Evolutionary conservation across 768 basidiomycete species (phyloP), one percentile per base, ranked within the genome.

Genomic region (Xerocomellus amylosporus): DNA sequence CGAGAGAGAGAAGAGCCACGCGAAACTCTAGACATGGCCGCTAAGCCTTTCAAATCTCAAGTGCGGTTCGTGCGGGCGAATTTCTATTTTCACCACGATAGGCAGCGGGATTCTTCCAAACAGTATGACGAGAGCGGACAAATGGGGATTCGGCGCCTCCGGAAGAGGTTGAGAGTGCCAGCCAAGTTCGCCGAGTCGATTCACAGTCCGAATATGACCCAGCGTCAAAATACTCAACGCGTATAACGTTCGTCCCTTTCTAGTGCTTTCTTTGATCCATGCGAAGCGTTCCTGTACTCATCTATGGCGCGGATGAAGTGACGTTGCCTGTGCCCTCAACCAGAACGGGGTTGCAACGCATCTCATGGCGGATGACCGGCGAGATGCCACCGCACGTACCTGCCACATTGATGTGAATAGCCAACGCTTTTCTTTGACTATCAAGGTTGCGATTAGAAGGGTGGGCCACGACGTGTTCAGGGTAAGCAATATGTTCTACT

Each of bases 121-220:
- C 40, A 3, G 51, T 53, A 56, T 64, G 56, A 62, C 57, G 64
- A 62, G 52, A 66, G 34, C 13, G 22, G 38, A 55, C 56, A 59
- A 67, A 69, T 64, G 67, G 67, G 49, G 64, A 41, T 64, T 67
- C 62, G 51, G 62, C 57, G 62, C 56, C 57, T 43, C 17, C 50
- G 51, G 31, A 48, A 33, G 38, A 34, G 26, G 22, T 24, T 4
- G 37, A 37, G 49, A 41, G 44, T 47, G 43, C 24, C 24, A 24
- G 44, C 20, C 56, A 34, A 67, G 64, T 66, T 66, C 58, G 60
- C 66, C 61, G 58, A 58, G 30, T 52, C 55, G 41, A 58, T 53
- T 61, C 59, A 58, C 48, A 57, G 55, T 55, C 58, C 54, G 54
- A 42, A 46, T 20, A 42, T 48, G 40, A 53, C 54, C 63, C 50